phyloP scores from a whole-genome alignment of 352 stramenopile genomes.

The Thraustochytrium sp. region DNA sequence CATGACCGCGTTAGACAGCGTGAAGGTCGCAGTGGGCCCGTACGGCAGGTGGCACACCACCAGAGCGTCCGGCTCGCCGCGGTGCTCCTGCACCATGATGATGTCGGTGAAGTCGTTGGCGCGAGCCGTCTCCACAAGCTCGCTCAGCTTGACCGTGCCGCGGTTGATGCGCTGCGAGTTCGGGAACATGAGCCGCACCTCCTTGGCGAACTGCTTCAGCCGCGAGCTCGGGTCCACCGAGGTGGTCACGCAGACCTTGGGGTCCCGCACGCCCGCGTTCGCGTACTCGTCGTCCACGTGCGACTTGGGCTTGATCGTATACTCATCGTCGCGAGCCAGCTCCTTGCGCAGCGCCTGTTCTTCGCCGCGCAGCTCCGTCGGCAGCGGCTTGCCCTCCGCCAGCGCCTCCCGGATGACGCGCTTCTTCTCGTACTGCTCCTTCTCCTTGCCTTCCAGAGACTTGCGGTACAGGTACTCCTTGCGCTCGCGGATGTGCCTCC shows the following conservation, averaged over 20 bases:
- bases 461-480: conserved; percentile 99
- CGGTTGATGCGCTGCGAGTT: conserved; percentile 96
- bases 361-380: conserved; percentile 89
- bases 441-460: conserved; percentile 89
- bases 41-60: conserved; percentile 97
- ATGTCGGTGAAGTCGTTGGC: conserved; percentile 96
- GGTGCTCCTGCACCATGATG: conserved; percentile 95
- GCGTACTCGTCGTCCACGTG: conserved; percentile 99
- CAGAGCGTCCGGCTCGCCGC: conserved; percentile 94
- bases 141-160: conserved; percentile 81
- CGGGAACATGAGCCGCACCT: conserved; percentile 95
- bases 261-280: conserved; percentile 90
- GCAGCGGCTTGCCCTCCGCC: conserved; percentile 83
- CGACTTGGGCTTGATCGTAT: conserved; percentile 60
- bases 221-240: conserved; percentile 90
- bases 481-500: conserved; percentile 90
- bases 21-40: conserved; percentile 97
- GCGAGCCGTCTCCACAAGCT: conserved; percentile 92
- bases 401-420: conserved; percentile 84
- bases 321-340: conserved; percentile 80
- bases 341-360: conserved; percentile 85
- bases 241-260: conserved; percentile 96
- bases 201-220: conserved; percentile 99
- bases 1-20: conserved; percentile 89
- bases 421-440: conserved; percentile 93